These are phyloP conservation scores for Papiliotrema terrestris DNA, from an alignment of 1,284 basidiomycete species.

Conservation along the genomic window DNA sequence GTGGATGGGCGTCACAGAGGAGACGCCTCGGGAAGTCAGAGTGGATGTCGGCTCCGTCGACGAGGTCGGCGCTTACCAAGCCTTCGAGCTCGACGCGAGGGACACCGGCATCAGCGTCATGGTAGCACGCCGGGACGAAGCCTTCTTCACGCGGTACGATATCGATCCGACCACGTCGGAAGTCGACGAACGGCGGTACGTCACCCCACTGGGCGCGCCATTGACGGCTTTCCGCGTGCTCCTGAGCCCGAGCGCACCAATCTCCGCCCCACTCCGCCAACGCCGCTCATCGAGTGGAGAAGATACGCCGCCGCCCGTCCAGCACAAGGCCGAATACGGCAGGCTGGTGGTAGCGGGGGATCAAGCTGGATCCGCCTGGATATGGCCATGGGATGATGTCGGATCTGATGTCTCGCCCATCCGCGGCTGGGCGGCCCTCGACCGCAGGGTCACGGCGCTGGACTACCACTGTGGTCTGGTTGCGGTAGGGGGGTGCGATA, in stretches of 20 bases:
- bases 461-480: constrained; percentile 38
- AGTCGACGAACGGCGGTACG: neutral
- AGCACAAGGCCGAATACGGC: too few relatives aligned
- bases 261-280: neutral
- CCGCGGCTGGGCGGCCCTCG: constrained; percentile 29
- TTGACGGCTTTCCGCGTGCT: neutral
- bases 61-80: constrained; percentile 21
- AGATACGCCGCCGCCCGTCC: neutral
- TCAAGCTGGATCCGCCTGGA: constrained; percentile 28
- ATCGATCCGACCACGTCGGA: constrained; percentile 9
- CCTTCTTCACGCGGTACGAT: constrained; percentile 27
- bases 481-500: constrained; percentile 41
- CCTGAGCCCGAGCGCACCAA: neutral
- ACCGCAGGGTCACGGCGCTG: constrained; percentile 38
- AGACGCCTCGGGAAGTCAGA: constrained; percentile 18
- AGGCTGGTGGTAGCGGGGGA: constrained; percentile 25
- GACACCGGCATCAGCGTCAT: constrained; percentile 13
- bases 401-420: neutral
- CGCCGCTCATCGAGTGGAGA: neutral
- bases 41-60: constrained; percentile 33
- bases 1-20: constrained; percentile 19
- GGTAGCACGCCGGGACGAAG: constrained; percentile 27
- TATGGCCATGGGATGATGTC: constrained; percentile 38
- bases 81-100: constrained; percentile 19
- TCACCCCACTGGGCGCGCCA: constrained; percentile 2